Conservation (phyloP, 2,329 filamentous ascomycete species). For the Talaromyces pinophilus region DNA sequence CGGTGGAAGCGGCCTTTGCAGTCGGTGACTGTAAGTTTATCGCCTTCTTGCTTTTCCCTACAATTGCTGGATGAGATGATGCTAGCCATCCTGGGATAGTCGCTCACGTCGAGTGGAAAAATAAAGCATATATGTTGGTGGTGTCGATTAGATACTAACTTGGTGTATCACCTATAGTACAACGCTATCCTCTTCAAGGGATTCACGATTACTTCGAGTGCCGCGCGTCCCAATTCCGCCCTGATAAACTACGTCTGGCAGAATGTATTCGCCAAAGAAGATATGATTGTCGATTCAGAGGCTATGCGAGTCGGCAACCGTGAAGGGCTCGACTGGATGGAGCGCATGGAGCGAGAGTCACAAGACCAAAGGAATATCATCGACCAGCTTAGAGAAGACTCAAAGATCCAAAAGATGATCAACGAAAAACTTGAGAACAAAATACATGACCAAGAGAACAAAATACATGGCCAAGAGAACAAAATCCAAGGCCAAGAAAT, state of each 20-base stretch:
- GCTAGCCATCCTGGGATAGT: background rate
- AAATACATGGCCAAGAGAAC: no score
- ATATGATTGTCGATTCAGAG: background rate
- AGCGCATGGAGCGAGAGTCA: background rate
- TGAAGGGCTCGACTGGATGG: background rate
- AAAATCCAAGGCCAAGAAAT: no score
- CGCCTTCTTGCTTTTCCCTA: no score
- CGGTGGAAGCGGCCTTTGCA: background rate
- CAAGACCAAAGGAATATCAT: background rate
- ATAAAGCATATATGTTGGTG: background rate
- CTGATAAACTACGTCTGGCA: background rate
- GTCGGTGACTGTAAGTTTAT: background rate
- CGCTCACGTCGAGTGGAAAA: background rate
- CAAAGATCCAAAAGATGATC: background rate
- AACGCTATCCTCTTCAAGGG: background rate
- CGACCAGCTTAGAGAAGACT: background rate
- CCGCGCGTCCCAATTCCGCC: background rate
- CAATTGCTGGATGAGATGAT: background rate
- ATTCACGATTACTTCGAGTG: background rate
- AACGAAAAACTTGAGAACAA: background rate
- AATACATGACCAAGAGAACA: no score
- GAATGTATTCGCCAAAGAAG: background rate
- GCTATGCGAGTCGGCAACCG: background rate
- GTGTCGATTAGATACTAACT: background rate
- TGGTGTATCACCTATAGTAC: background rate